Base-by-base conservation (phyloP, 805 yeast genomes). In the Barnettozyma vustinii region DNA sequence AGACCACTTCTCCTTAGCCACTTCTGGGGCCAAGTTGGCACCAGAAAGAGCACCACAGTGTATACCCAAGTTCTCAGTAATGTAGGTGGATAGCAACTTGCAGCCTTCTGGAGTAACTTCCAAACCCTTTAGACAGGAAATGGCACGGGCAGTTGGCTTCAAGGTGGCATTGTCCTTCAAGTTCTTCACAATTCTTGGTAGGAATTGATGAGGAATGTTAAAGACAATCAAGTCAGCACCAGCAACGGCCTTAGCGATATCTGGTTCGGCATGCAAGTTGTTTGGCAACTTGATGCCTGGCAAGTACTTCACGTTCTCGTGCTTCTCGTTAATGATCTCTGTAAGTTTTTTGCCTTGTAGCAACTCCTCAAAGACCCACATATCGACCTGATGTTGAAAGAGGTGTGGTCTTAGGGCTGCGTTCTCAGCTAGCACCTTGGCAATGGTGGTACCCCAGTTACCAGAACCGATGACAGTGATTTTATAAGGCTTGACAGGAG, bases 361-460 rank as follows among this genome's bases (percentile, higher is more conserved):
- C 53, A 77, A 64, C 70, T 94, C 99, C 70, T 94, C 92, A 60
- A 77, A 88, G 13, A 94, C 99, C 99, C 99, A 94, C 98, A 94
- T 91, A 60, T 84, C 83, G 37, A 94, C 97, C 48, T 78, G 72
- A 52, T 71, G 72, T 51, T 80, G 76, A 68, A 94, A 94, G 61
- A 87, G 70, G 36, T 80, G 75, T 37, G 91, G 83, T 68, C 88
- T 79, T 54, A 79, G 79, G 18, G 75, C 75, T 40, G 91, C 75
- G 67, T 90, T 91, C 69, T 94, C 98, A 36, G 97, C 90, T 25
- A 90, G 83, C 41, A 92, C 89, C 68, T 94, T 92, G 54, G 98
- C 97, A 48, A 94, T 90, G 18, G 98, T 92, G 36, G 97, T 89
- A 56, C 99, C 99, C 87, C 99, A 92, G 71, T 92, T 92, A 65